A percentile compares a stretch with the other conserved stretches of the same genome.
Evolutionary conservation across 371 early-diverging fungal genomes (phyloP).

Genomic region (Mucor saturninus): DNA sequence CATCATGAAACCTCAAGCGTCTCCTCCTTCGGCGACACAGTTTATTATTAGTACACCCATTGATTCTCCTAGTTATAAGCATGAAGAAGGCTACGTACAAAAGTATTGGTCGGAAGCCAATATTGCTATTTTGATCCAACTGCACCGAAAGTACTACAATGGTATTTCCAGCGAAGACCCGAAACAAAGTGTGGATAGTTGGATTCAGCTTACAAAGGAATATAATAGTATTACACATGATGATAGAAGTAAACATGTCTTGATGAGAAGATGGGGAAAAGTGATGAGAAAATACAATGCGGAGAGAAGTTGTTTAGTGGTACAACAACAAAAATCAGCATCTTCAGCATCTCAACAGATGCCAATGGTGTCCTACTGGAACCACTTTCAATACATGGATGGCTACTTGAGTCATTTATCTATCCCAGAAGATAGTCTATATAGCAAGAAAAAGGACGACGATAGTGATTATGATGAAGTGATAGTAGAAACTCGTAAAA

Average conservation of each 20-base stretch:
- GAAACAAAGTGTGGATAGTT: neutral
- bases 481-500: neutral
- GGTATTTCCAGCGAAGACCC: neutral
- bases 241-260: neutral
- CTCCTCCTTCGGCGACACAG: neutral
- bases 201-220: conserved; percentile 9
- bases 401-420: conserved; percentile 12
- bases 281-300: conserved; percentile 21
- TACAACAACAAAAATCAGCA: neutral
- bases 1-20: neutral
- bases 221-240: conserved; percentile 14
- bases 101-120: conserved; percentile 22
- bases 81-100: neutral
- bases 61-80: neutral
- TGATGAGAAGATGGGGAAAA: conserved; percentile 5
- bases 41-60: neutral
- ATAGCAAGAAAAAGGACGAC: neutral
- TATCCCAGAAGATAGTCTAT: conserved; percentile 6
- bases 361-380: conserved; percentile 14
- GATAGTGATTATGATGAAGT: neutral
- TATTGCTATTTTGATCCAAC: conserved; percentile 11
- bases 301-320: conserved; percentile 6
- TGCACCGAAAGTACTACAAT: conserved; percentile 14
- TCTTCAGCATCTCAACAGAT: neutral
- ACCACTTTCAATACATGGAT: conserved; percentile 22